A percentile compares a stretch with the other conserved stretches of the same genome.
phyloP scores from a whole-genome alignment of 306 rosid species.

The Vigna nakashimae region DNA sequence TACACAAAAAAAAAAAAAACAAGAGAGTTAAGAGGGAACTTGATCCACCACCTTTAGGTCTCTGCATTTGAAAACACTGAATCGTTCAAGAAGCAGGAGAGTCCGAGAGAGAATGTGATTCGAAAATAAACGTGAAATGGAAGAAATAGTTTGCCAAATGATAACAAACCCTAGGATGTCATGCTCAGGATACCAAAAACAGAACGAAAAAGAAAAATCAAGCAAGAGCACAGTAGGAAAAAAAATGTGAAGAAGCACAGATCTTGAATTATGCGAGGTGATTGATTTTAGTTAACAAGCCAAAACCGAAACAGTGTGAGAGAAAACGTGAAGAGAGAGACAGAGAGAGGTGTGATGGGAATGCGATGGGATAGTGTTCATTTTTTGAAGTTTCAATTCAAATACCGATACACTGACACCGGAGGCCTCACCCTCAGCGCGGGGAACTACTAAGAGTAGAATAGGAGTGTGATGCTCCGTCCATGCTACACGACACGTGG shows the following conservation, averaged over 20 bases:
- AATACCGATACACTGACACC: conserved; percentile 48
- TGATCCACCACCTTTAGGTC: conserved; percentile 13
- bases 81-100: not conserved
- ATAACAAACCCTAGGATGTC: conserved; percentile 38
- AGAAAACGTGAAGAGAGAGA: conserved; percentile 12
- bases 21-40: conserved; percentile 16
- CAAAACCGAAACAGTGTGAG: conserved; percentile 15
- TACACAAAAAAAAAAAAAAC: not conserved
- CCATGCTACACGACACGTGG: conserved; percentile 32
- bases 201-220: not conserved
- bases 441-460: conserved; percentile 32
- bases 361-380: not conserved
- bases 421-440: conserved; percentile 41
- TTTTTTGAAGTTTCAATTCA: conserved; percentile 77
- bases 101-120: not conserved
- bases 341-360: not conserved
- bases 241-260: not conserved
- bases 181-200: conserved; percentile 5
- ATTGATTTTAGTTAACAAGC: not conserved
- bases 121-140: not conserved
- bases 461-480: not conserved
- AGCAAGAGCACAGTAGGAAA: not conserved
- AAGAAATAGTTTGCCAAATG: conserved; percentile 21
- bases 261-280: conserved; percentile 10
- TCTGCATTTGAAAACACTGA: conserved; percentile 19